Percentiles rank a stretch among this genome's conserved stretches.
Evolutionary conservation across 1,139 yeast species (phyloP).

Genomic region (Meyerozyma elateridarum): DNA sequence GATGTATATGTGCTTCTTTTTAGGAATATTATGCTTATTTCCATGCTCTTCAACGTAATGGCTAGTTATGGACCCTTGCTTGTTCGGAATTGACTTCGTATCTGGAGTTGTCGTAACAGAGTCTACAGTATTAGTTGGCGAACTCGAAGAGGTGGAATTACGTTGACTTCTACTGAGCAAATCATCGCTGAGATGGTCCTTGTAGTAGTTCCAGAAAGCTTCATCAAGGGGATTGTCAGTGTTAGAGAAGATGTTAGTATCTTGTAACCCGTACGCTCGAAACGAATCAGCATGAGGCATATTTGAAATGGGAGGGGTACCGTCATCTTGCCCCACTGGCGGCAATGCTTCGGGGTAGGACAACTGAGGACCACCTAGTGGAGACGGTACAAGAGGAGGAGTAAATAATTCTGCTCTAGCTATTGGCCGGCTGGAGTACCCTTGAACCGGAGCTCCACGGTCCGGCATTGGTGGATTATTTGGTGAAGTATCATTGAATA

Average conservation of each 20-base stretch:
- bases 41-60: slow-evolving; percentile 15
- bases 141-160: slow-evolving; percentile 25
- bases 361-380: slow-evolving; percentile 12
- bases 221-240: slow-evolving; percentile 41
- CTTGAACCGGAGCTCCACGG: slow-evolving; percentile 4
- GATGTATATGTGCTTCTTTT: slow-evolving; percentile 26
- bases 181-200: slow-evolving; percentile 1
- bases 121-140: slow-evolving; percentile 36
- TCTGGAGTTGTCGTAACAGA: slow-evolving; percentile 24
- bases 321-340: too few species aligned
- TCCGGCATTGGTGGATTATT: background rate
- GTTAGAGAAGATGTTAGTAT: slow-evolving; percentile 33
- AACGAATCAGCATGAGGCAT: slow-evolving; percentile 4
- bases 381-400: slow-evolving; percentile 9
- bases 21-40: slow-evolving; percentile 18
- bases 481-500: slow-evolving; percentile 28
- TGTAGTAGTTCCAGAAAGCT: slow-evolving; percentile 18
- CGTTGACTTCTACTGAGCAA: slow-evolving; percentile 3
- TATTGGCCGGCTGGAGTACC: too few species aligned
- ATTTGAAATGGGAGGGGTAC: too few species aligned
- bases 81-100: slow-evolving; percentile 9
- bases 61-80: background rate
- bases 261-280: slow-evolving; percentile 21
- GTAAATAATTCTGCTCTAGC: background rate
- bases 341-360: background rate